Base-by-base conservation (phyloP, 441 rosid genomes). In the Metrosideros polymorpha region DNA sequence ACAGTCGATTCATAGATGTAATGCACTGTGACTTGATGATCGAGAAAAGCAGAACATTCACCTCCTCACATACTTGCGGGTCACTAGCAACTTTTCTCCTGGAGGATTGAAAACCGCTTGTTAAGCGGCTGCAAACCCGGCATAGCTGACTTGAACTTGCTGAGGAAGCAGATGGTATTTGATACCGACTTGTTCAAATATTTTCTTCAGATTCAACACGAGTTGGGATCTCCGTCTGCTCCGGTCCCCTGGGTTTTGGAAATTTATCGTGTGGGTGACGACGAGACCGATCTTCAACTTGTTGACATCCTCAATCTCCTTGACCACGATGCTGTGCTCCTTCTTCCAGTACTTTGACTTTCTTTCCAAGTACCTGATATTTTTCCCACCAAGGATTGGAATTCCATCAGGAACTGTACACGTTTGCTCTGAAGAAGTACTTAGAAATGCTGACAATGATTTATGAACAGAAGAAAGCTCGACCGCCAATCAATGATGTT, bases 191-290 rank as follows among this genome's bases (percentile, higher is more conserved):
- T 87, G 89, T 88, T 92, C 90, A 29, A 92, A 91, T 12, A 89
- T 91, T 82, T 77, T 88, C 90, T 90, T 92, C 63, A 92, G 90
- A 86, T 89, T 89, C 42, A 91, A 76, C 45, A 92, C 87, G 27
- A 92, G 88, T 12, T 91, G 90, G 4, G 93, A 91, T 87, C 92
- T 92, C 12, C 93, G 54, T 45, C 85, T 89, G 59, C 25, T 83
- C 90, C 84, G 90, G 29, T 91, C 92, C 6, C 87, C 91, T 24
- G 87, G 87, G 83, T 91, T 88, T 88, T 91, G 93, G 55, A 92
- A 92, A 87, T 92, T 92, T 51, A 90, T 91, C 50, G 93, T 90
- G 82, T 92, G 93, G 71, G 84, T 88, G 17, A 91, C 57, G 39
- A 82, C 85, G 12, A 91, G 89, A 17, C 24, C 91, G 87, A 92